These are phyloP conservation scores for Puccinia triticina DNA, from an alignment of 1,284 basidiomycete species.

Conservation along the genomic window DNA sequence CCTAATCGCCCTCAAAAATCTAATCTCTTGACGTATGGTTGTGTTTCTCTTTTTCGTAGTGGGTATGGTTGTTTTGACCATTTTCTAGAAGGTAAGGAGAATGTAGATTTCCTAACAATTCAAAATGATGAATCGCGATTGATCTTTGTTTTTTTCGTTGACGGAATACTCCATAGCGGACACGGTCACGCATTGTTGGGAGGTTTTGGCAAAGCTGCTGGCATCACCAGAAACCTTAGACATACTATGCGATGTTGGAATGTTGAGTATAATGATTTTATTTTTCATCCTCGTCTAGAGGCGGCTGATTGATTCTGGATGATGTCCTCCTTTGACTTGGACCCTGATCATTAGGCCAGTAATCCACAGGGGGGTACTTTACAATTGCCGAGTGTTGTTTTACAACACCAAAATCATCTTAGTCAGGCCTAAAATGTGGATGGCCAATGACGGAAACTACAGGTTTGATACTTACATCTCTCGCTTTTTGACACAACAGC, in stretches of 20 bases:
- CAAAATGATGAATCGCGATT: neutral
- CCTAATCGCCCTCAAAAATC: neutral
- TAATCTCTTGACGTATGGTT: neutral
- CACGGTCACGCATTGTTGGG: constrained; percentile 93
- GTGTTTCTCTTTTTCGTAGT: constrained; percentile 61
- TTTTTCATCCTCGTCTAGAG: neutral
- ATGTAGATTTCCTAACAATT: neutral
- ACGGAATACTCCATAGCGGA: constrained; percentile 64
- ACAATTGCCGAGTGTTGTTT: constrained; percentile 50
- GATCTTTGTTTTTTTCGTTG: neutral
- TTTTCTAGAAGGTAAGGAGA: constrained; percentile 71
- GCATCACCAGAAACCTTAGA: constrained; percentile 73
- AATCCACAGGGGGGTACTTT: constrained; percentile 38
- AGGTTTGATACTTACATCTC: constrained; percentile 12
- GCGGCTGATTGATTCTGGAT: neutral
- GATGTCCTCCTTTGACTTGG: neutral
- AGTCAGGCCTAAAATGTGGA: constrained; percentile 47
- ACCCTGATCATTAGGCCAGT: constrained; percentile 31
- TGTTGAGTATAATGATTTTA: constrained; percentile 66
- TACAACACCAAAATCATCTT: constrained; percentile 48
- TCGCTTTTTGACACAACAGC: neutral
- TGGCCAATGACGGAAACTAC: constrained; percentile 52
- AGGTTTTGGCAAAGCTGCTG: constrained; percentile 83
- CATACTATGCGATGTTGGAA: constrained; percentile 90
- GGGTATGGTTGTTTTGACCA: constrained; percentile 95